Evolutionary conservation across 2,329 filamentous ascomycete species (phyloP).

Genomic region (Ceratocystis colombiana): DNA sequence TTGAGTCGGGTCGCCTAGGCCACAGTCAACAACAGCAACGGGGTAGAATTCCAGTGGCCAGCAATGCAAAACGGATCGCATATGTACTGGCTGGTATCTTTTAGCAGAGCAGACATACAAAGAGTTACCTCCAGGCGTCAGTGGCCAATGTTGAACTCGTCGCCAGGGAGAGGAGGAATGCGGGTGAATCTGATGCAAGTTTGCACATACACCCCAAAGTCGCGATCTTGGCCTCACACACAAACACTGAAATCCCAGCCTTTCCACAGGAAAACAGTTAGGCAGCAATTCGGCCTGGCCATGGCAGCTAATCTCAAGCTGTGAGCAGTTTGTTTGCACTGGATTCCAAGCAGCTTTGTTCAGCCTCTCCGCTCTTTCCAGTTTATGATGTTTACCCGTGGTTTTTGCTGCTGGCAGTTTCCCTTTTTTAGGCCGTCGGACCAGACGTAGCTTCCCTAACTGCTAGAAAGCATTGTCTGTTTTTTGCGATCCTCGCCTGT

Average conservation of each 20-base stretch:
- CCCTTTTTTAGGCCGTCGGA: neutral
- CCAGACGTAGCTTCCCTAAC: neutral
- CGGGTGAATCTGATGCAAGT: neutral
- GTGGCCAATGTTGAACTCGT: neutral
- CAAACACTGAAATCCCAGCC: neutral
- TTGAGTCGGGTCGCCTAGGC: slow-evolving; percentile 12
- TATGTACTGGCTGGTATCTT: neutral
- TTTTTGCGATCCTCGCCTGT: too few relatives aligned
- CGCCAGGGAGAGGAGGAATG: slow-evolving; percentile 16
- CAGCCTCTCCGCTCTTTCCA: neutral
- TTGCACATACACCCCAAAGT: slow-evolving; percentile 9
- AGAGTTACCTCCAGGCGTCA: neutral
- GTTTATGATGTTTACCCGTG: neutral
- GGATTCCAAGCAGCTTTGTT: neutral
- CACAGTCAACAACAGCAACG: slow-evolving; percentile 16
- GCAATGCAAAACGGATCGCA: neutral
- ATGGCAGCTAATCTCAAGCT: neutral
- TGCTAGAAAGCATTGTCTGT: neutral
- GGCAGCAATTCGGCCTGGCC: neutral
- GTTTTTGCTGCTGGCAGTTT: neutral
- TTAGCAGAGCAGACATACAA: neutral
- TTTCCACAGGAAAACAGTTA: neutral
- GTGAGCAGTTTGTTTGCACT: neutral
- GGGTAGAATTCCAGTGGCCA: slow-evolving; percentile 15
- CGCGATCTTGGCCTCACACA: slow-evolving; percentile 5